Conservation (phyloP, 331 rosid genomes). For the Erythrophleum ivorense region DNA sequence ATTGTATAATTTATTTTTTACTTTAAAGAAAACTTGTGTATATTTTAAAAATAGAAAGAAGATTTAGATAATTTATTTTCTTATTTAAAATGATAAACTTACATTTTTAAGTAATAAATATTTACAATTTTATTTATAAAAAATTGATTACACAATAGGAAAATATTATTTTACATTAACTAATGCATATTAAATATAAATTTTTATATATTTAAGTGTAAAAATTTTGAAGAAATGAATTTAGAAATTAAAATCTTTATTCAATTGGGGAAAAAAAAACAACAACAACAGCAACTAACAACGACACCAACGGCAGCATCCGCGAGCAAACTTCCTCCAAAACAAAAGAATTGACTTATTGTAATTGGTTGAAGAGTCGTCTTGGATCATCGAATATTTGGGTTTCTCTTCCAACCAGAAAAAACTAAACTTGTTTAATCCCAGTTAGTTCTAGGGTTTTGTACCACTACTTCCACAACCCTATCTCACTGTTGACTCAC, state of each 20-base stretch:
- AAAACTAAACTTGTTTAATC: background rate
- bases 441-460: slow-evolving; percentile 18
- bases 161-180: too few relatives aligned
- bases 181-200: too few relatives aligned
- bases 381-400: slow-evolving; percentile 1
- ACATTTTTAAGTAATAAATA: background rate
- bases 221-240: too few relatives aligned
- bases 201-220: too few relatives aligned
- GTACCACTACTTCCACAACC: background rate
- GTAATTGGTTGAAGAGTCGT: background rate
- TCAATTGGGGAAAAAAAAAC: too few relatives aligned
- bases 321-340: background rate
- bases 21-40: too few relatives aligned
- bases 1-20: too few relatives aligned
- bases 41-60: too few relatives aligned
- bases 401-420: background rate
- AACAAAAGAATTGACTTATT: background rate
- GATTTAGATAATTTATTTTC: background rate
- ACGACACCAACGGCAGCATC: background rate
- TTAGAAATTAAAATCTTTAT: too few relatives aligned
- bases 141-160: background rate
- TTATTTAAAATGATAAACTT: background rate
- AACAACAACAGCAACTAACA: too few relatives aligned
- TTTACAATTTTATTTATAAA: background rate
- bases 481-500: background rate